Base-by-base conservation (phyloP, 176 grass and related monocot species). In the Cymbopogon citratus region DNA sequence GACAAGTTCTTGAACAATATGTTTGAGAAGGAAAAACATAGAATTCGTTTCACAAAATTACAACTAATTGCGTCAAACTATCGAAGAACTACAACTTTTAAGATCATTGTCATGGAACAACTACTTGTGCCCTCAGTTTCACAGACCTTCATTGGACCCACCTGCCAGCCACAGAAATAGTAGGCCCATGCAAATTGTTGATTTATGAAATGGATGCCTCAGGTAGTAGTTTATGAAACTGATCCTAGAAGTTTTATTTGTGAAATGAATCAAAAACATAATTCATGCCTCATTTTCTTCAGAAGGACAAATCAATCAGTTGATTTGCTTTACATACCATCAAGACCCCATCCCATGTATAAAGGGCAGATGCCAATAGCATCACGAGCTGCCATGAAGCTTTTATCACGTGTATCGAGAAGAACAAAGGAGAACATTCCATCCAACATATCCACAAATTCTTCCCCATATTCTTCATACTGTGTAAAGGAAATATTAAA, bases 401-500 rank as follows among this genome's bases (percentile, higher is more conserved):
- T 99, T 87, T 93, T 93, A 87, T 95, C 91, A 56, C 85, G 88
- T 48, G 93, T 95, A 71, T 99, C 93, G 36, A 99, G 92, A 93
- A 99, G 93, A 84, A 95, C 93, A 88, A 99, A 99, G 1, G 93
- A 85, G 80, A 99, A 99, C 93, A 99, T 99, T 80, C 92, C 93
- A 69, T 99, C 96, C 85, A 99, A 77, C 96, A 95, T 99, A 84
- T 95, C 89, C 38, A 95, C 77, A 7, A 99, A 99, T 79, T 91
- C 96, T 79, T 99, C 96, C 12, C 96, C 96, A 76, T 99, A 79
- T 75, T 99, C 96, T 59, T 99, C 96, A n/a, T 99, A 99, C 96
- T 99, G 85, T 73, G 49, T 74, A 88, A 79, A 79, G 54, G 18
- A 26, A 84, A 59, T 29, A 78, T 72, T 81, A 63, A 45, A 77